Conservation (phyloP, 495 filamentous ascomycete genomes). For the Aspergillus bridgeri region DNA sequence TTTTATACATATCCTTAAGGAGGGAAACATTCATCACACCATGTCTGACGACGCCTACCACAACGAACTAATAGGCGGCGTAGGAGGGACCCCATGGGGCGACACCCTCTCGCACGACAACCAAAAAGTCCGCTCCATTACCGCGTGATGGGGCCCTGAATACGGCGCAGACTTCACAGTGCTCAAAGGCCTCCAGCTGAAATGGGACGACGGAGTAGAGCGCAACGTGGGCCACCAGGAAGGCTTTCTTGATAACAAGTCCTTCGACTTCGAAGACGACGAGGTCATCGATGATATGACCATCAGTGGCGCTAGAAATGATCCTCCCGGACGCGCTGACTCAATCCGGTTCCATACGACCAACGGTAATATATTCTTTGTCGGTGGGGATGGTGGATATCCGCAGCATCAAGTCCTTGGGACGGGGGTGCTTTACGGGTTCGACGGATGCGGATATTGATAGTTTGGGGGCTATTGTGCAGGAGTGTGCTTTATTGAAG, state of each 20-base stretch:
- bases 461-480: not conserved
- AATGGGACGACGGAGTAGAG: not conserved
- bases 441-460: not conserved
- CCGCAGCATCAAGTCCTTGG: not conserved
- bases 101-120: not conserved
- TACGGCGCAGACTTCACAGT: not conserved
- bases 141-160: not conserved
- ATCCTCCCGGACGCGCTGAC: not conserved
- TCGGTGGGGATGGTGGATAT: not conserved
- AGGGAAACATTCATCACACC: not conserved
- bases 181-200: not conserved
- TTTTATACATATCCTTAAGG: too few relatives aligned
- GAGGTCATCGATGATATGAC: not conserved
- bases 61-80: not conserved
- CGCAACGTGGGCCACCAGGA: not conserved
- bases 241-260: rapidly evolving
- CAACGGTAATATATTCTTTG: not conserved
- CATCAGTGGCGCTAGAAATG: not conserved
- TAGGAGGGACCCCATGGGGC: not conserved
- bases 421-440: not conserved
- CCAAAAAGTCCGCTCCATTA: not conserved
- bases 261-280: not conserved
- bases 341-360: not conserved
- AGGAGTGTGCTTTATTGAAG: too few relatives aligned
- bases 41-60: not conserved